These are phyloP conservation scores for Emergomyces orientalis DNA, from an alignment of 2,329 filamentous ascomycete species.

Conservation along the genomic window DNA sequence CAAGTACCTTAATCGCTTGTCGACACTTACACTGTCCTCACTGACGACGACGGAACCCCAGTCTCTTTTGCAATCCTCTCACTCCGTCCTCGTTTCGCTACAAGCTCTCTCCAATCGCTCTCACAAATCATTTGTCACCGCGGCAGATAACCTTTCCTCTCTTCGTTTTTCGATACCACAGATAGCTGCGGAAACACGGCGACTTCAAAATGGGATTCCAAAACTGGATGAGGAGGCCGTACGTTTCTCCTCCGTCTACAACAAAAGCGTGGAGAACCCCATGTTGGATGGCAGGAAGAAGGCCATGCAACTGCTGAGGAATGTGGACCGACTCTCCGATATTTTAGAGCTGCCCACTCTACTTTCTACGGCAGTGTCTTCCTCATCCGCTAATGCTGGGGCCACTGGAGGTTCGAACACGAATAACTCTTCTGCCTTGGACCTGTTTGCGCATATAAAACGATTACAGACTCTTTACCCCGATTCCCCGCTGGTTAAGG, in stretches of 20 bases:
- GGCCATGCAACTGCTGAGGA: constrained; percentile 71
- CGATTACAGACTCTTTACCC: constrained; percentile 76
- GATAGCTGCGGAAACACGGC: constrained; percentile 55
- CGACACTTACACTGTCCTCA: constrained; percentile 64
- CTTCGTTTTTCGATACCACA: constrained; percentile 62
- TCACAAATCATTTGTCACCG: constrained; percentile 72
- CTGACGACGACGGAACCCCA: constrained; percentile 68
- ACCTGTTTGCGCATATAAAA: constrained; percentile 88
- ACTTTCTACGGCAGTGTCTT: constrained; percentile 60
- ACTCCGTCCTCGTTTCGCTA: constrained; percentile 70
- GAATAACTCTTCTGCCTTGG: constrained; percentile 81
- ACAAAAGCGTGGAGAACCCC: constrained; percentile 59
- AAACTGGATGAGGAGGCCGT: constrained; percentile 69
- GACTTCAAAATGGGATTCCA: constrained; percentile 64
- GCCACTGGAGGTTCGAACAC: constrained; percentile 41
- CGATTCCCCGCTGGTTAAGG: constrained; percentile 61
- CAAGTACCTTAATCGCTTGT: constrained; percentile 67
- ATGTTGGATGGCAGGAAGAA: constrained; percentile 65
- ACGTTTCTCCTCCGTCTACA: constrained; percentile 73
- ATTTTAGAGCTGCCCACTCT: constrained; percentile 82
- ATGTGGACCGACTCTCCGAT: constrained; percentile 81
- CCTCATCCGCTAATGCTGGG: constrained; percentile 31
- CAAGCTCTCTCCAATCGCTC: constrained; percentile 85
- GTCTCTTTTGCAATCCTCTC: constrained; percentile 67
- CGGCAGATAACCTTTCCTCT: constrained; percentile 65